A percentile compares a stretch with the other conserved stretches of the same genome.
These are phyloP conservation scores for Talaromyces sp. DNA, from an alignment of 2,329 filamentous ascomycete genomes.

Conservation along the genomic window DNA sequence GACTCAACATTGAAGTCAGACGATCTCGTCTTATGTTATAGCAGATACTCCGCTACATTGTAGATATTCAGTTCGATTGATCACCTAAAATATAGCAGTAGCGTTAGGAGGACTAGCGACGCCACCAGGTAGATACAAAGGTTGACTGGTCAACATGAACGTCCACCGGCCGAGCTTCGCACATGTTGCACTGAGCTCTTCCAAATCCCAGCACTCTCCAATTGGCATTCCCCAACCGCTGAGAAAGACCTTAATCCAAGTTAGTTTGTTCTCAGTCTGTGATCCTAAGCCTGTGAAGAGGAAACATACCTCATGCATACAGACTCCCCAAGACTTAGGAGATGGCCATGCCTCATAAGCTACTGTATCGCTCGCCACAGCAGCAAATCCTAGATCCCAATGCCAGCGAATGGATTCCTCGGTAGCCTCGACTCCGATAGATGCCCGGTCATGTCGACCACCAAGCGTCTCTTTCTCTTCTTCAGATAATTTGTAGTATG, in stretches of 20 bases:
- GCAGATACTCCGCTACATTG: no score
- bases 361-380: constrained; percentile 51
- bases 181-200: constrained; percentile 30
- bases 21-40: no score
- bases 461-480: constrained; percentile 14
- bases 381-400: constrained; percentile 52
- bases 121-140: constrained; percentile 21
- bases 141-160: constrained; percentile 43
- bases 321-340: constrained; percentile 13
- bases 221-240: constrained; percentile 43
- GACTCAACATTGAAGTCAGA: no score
- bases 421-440: constrained; percentile 42
- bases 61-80: no score
- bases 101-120: constrained; percentile 22
- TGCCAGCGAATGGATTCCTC: constrained; percentile 48
- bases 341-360: constrained; percentile 45
- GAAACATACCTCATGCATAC: constrained; percentile 16
- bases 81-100: constrained; percentile 19
- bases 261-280: not conserved
- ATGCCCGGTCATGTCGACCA: constrained; percentile 20
- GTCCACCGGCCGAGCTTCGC: constrained; percentile 28
- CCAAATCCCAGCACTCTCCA: constrained; percentile 37
- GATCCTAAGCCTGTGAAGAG: no score
- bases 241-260: constrained; percentile 18
- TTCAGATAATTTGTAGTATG: constrained; percentile 17